phyloP scores from a whole-genome alignment of 257 asterid genomes.

The Nicotiana attenuata region DNA sequence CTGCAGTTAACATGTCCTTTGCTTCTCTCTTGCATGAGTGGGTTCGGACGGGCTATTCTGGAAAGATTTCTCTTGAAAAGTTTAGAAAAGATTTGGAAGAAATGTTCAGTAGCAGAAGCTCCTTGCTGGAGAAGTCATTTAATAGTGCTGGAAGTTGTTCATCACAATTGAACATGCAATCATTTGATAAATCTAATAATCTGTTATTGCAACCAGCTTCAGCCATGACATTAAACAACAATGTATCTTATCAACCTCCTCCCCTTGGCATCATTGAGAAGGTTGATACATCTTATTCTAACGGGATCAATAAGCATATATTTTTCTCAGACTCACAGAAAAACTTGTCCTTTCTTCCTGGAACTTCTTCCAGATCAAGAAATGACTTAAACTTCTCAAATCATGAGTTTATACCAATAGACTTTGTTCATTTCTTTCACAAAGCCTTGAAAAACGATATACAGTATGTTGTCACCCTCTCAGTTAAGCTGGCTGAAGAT shows the following conservation, averaged over 20 bases:
- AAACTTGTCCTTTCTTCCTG: slow-evolving; percentile 30
- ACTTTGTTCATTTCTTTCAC: slow-evolving; percentile 55
- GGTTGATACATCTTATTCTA: slow-evolving; percentile 26
- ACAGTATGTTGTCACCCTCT: slow-evolving; percentile 45
- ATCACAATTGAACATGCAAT: slow-evolving; percentile 9
- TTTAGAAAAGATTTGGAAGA: slow-evolving; percentile 51
- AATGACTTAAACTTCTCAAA: slow-evolving; percentile 19
- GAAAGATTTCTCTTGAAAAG: slow-evolving; percentile 53
- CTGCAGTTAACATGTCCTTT: slow-evolving; percentile 43
- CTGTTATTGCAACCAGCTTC: slow-evolving; percentile 38
- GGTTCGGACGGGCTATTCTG: slow-evolving; percentile 63
- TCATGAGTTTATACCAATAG: slow-evolving; percentile 56
- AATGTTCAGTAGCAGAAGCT: slow-evolving; percentile 50
- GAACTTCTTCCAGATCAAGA: slow-evolving; percentile 18
- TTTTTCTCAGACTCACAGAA: slow-evolving; percentile 49
- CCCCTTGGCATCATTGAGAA: slow-evolving; percentile 13
- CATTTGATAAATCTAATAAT: slow-evolving; percentile 2
- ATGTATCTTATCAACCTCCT: background rate
- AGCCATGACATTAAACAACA: slow-evolving; percentile 19
- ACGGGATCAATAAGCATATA: slow-evolving; percentile 35
- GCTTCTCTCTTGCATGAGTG: slow-evolving; percentile 38
- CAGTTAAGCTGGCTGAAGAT: slow-evolving; percentile 52
- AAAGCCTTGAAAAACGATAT: slow-evolving; percentile 60
- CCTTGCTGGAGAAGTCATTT: slow-evolving; percentile 43
- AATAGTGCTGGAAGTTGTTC: slow-evolving; percentile 22